Conservation (phyloP, 176 grass and related monocot genomes). For the Saccharum spontaneum region DNA sequence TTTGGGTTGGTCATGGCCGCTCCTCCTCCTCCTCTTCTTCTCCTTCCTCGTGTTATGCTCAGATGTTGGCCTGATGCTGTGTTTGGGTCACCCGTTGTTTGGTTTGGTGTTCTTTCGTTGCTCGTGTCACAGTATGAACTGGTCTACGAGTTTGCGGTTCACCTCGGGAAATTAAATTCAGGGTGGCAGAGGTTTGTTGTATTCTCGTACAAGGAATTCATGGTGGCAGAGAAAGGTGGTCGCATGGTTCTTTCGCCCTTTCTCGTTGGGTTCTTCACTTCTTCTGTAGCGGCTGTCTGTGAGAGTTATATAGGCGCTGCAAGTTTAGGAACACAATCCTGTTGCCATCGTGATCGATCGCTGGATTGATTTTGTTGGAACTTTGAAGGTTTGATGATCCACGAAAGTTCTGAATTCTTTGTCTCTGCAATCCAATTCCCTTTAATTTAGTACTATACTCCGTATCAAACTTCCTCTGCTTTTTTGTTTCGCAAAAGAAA, state of each 20-base stretch:
- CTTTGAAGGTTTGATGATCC: not conserved
- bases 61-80: not conserved
- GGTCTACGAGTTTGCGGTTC: not conserved
- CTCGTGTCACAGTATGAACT: not conserved
- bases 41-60: not conserved
- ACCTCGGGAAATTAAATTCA: not conserved
- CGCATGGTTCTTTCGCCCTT: not conserved
- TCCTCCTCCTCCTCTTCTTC: not conserved
- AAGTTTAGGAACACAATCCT: not conserved
- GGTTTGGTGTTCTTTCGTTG: not conserved
- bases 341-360: not conserved
- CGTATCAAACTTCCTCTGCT: not conserved
- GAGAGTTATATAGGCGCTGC: not conserved
- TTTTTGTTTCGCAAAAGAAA: not conserved
- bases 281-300: not conserved
- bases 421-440: not conserved
- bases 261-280: not conserved
- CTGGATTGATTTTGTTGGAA: not conserved
- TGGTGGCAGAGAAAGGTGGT: constrained; percentile 3
- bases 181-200: not conserved
- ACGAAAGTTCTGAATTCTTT: not conserved
- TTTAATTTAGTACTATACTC: not conserved
- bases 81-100: not conserved
- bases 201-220: not conserved
- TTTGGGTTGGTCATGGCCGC: constrained; percentile 24